Percentiles rank a stretch among this genome's conserved stretches.
Evolutionary conservation across 345 rosid species (phyloP).

Genomic region (Eucalyptus sp.): DNA sequence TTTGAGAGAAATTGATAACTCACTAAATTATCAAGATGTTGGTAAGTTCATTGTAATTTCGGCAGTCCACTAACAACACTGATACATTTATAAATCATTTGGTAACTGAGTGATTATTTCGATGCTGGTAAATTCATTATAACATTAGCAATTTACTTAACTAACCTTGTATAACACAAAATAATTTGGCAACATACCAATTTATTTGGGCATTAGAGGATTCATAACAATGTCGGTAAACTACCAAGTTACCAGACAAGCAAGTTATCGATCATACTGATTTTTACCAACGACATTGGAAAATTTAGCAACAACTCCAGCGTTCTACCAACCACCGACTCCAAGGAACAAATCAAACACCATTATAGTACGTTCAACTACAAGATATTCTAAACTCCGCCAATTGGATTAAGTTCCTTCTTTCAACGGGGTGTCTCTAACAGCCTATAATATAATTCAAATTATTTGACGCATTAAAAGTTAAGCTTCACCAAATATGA

Average conservation of each 20-base stretch:
- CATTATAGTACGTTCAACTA: background rate
- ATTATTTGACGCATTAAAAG: background rate
- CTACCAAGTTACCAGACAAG: background rate
- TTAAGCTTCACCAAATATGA: background rate
- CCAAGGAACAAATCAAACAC: background rate
- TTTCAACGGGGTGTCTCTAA: background rate
- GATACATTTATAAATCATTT: background rate
- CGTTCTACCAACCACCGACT: background rate
- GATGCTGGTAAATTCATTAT: background rate
- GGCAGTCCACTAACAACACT: background rate
- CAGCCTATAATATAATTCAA: background rate
- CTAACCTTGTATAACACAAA: background rate
- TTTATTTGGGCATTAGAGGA: background rate
- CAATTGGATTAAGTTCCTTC: background rate
- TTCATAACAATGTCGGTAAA: background rate
- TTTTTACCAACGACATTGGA: background rate
- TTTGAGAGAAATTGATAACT: background rate
- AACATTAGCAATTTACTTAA: background rate
- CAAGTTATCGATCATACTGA: background rate
- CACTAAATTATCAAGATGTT: background rate
- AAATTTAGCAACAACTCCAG: background rate
- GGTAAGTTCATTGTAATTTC: background rate
- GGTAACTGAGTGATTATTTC: background rate
- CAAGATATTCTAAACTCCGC: background rate
- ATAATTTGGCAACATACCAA: background rate